Percentiles rank a stretch among this genome's conserved stretches.
Conservation (phyloP, 176 grass and related monocot species). For the Tuctoria greenei region DNA sequence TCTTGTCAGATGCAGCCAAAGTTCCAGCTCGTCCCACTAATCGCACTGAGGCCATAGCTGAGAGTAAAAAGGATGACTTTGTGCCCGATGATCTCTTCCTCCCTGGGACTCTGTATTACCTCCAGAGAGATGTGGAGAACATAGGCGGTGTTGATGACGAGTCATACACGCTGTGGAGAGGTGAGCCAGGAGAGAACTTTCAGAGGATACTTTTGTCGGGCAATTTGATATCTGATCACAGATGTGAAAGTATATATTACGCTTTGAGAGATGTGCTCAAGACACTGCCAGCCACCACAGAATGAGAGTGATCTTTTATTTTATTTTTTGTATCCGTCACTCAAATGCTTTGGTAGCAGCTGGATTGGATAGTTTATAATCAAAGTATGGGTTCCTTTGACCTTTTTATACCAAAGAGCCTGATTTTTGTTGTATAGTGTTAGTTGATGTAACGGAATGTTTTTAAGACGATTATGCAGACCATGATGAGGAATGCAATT, state of each 20-base stretch:
- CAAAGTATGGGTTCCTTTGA: not conserved
- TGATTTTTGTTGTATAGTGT: conserved; percentile 7
- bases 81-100: conserved; percentile 70
- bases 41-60: not conserved
- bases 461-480: not conserved
- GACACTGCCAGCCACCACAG: conserved; percentile 33
- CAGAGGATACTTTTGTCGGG: conserved; percentile 73
- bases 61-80: conserved; percentile 33
- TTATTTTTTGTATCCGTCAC: not conserved
- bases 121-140: conserved; percentile 64
- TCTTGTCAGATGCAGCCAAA: conserved; percentile 49
- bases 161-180: conserved; percentile 77
- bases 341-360: not conserved
- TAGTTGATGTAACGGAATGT: not conserved
- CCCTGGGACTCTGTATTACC: conserved; percentile 75
- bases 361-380: not conserved
- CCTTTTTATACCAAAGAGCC: conserved; percentile 12
- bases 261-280: conserved; percentile 89
- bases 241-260: conserved; percentile 73
- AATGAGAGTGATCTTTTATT: conserved; percentile 24
- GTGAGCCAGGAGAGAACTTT: conserved; percentile 74
- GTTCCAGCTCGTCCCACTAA: conserved; percentile 7
- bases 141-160: conserved; percentile 36
- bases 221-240: conserved; percentile 92
- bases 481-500: not conserved